These are phyloP conservation scores for Pelargonium exstipulatum DNA, from an alignment of 441 rosid species.

Conservation along the genomic window DNA sequence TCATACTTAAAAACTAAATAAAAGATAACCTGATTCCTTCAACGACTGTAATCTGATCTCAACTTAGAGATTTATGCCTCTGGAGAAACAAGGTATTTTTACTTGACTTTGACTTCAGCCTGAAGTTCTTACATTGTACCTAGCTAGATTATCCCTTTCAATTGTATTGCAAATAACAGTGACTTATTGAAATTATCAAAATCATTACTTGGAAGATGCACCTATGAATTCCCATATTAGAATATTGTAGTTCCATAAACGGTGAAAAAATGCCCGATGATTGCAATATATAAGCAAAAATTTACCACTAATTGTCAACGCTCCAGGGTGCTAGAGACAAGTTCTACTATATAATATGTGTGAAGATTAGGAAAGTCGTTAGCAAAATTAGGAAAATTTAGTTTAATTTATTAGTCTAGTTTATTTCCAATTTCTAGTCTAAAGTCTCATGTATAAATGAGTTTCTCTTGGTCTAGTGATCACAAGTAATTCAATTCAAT, in stretches of 20 bases:
- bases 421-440: no score
- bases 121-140: background rate
- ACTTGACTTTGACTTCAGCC: background rate
- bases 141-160: constrained; percentile 3
- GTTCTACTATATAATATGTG: background rate
- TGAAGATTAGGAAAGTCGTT: no score
- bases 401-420: no score
- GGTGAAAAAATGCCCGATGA: background rate
- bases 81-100: no score
- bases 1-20: no score
- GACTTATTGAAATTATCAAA: background rate
- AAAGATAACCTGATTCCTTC: no score
- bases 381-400: no score
- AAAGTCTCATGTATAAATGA: no score
- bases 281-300: background rate
- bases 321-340: constrained; percentile 7
- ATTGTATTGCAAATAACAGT: background rate
- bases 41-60: no score
- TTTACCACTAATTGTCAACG: background rate
- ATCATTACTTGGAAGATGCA: constrained; percentile 1
- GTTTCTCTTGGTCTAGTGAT: no score
- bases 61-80: no score
- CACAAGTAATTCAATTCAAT: no score
- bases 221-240: constrained; percentile 2
- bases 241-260: constrained; percentile 2